These are phyloP conservation scores for Coemansia sp. DNA, from an alignment of 192 early-diverging fungal species.

Conservation along the genomic window DNA sequence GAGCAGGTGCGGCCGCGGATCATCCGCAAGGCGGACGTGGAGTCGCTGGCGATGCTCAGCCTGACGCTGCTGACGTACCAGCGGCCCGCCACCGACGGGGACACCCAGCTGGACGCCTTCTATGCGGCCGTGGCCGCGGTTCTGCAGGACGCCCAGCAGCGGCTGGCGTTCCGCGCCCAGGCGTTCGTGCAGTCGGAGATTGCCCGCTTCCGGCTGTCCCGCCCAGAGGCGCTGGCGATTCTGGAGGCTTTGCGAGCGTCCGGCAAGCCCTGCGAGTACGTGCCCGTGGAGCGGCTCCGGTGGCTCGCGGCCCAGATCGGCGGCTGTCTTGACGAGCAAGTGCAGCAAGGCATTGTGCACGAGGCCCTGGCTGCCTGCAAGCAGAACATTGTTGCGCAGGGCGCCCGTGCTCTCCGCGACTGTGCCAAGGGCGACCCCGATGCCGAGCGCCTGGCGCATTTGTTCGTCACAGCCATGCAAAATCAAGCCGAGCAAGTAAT, in stretches of 20 bases:
- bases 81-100: conserved; percentile 9
- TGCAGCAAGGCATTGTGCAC: conserved; percentile 28
- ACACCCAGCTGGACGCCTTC: conserved; percentile 48
- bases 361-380: conserved; percentile 36
- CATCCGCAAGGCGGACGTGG: conserved; percentile 80
- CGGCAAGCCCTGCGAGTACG: conserved; percentile 21
- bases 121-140: conserved; percentile 72
- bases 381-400: conserved; percentile 30
- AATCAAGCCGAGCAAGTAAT: not conserved
- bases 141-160: conserved; percentile 83
- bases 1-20: conserved; percentile 85
- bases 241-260: not conserved
- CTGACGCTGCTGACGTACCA: conserved; percentile 39
- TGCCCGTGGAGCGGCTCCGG: conserved; percentile 24
- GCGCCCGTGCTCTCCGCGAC: conserved; percentile 22
- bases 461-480: conserved; percentile 21
- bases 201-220: conserved; percentile 10
- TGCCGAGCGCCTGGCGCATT: conserved; percentile 31
- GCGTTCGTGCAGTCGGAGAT: conserved; percentile 61
- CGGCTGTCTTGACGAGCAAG: conserved; percentile 34
- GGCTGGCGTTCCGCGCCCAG: conserved; percentile 86
- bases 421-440: conserved; percentile 1
- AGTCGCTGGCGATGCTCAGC: conserved; percentile 79
- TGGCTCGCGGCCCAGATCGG: conserved; percentile 45
- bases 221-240: not conserved